Evolutionary conservation across 306 rosid species (phyloP).

Genomic region (Acacia crassicarpa): DNA sequence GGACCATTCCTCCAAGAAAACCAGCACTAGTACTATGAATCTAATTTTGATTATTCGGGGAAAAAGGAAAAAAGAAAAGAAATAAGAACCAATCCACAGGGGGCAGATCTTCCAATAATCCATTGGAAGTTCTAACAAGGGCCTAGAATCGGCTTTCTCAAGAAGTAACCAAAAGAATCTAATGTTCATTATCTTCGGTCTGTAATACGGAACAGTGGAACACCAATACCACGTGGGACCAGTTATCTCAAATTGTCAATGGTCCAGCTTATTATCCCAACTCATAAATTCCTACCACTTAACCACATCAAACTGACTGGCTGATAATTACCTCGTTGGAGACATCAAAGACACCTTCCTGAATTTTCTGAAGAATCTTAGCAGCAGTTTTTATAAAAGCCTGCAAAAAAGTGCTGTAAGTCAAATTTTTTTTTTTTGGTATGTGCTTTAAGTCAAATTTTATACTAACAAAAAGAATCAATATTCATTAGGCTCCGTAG

Average conservation of each 20-base stretch:
- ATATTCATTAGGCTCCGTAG: background rate
- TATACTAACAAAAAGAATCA: background rate
- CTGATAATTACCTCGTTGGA: constrained; percentile 59
- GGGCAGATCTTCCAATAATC: background rate
- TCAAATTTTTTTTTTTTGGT: too few species aligned
- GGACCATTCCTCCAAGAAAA: background rate
- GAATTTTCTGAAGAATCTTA: constrained; percentile 67
- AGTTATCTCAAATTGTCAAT: background rate
- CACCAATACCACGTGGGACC: background rate
- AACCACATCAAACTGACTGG: background rate
- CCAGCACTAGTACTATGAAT: background rate
- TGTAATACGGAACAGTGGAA: background rate
- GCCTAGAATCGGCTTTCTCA: background rate
- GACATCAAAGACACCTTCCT: constrained; percentile 71
- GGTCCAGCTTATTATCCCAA: background rate
- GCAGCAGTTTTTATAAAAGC: constrained; percentile 71
- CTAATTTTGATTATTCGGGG: background rate
- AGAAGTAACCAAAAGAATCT: background rate
- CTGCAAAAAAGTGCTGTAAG: constrained; percentile 29
- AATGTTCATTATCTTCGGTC: background rate
- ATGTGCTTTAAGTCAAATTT: background rate
- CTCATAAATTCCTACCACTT: background rate
- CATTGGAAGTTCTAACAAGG: background rate
- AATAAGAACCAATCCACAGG: background rate
- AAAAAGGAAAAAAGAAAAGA: background rate